phyloP scores from a whole-genome alignment of 345 rosid genomes.

The Rhizophora apiculata region DNA sequence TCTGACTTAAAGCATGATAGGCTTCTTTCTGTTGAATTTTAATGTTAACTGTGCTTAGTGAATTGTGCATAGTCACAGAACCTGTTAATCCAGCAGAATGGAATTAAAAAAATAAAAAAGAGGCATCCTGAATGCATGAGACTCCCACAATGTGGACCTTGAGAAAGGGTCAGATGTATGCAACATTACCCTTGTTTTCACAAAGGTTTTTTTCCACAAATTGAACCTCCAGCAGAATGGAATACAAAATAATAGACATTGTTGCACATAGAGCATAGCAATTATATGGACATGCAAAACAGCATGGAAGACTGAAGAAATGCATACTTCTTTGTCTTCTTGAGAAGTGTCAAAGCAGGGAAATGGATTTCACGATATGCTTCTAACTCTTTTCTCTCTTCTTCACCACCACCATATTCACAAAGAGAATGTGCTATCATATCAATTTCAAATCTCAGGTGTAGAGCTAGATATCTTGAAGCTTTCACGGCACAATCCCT shows the following conservation, averaged over 20 bases:
- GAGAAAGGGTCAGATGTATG: too few species aligned
- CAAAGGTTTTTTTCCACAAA: too few species aligned
- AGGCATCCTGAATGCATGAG: too few species aligned
- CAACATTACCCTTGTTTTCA: too few species aligned
- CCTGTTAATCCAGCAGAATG: neutral
- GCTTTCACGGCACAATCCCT: constrained; percentile 39
- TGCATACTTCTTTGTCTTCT: constrained; percentile 58
- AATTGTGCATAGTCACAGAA: too few species aligned
- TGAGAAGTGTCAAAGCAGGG: constrained; percentile 60
- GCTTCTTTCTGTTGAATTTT: too few species aligned
- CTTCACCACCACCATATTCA: constrained; percentile 86
- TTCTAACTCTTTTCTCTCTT: constrained; percentile 67
- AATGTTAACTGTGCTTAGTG: too few species aligned
- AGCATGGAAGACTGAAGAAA: neutral
- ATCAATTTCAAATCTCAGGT: constrained; percentile 89
- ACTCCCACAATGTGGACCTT: too few species aligned
- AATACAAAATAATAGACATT: neutral
- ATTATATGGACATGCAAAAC: neutral
- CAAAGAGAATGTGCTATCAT: constrained; percentile 99
- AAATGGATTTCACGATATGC: constrained; percentile 84
- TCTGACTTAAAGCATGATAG: too few species aligned
- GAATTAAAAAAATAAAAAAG: neutral
- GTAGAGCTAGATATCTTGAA: constrained; percentile 76
- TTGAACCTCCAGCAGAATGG: neutral
- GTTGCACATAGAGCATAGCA: too few species aligned